Conservation (phyloP, 176 grass and related monocot genomes). For the Panicum miliaceum region DNA sequence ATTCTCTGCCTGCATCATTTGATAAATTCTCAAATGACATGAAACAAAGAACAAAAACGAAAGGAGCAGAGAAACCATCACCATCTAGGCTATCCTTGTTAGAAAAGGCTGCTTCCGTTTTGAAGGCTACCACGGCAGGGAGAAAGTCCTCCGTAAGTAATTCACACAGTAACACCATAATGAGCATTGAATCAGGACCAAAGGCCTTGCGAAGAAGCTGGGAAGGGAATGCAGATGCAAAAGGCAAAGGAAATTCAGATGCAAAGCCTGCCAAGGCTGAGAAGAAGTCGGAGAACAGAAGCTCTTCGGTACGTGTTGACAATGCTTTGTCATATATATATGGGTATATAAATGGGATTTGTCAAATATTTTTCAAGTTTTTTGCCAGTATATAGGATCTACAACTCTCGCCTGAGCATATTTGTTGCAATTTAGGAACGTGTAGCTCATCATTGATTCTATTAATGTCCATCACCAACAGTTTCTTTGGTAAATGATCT, state of each 20-base stretch:
- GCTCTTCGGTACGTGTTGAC: constrained; percentile 57
- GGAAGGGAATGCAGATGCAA: constrained; percentile 65
- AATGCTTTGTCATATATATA: constrained; percentile 39
- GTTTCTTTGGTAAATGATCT: constrained; percentile 17
- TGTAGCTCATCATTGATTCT: background rate
- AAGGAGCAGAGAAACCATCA: constrained; percentile 63
- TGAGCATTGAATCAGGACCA: constrained; percentile 53
- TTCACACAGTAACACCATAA: constrained; percentile 48
- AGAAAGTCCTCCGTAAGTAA: constrained; percentile 71
- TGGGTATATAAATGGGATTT: background rate
- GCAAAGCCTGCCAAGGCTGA: constrained; percentile 64
- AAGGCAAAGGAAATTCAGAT: constrained; percentile 54
- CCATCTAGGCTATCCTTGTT: constrained; percentile 54
- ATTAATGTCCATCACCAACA: constrained; percentile 11
- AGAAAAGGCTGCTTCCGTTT: constrained; percentile 73
- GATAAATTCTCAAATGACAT: constrained; percentile 82
- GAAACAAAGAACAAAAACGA: constrained; percentile 61
- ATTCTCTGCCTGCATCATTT: constrained; percentile 86
- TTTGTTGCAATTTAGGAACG: background rate
- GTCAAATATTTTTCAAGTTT: constrained; percentile 19
- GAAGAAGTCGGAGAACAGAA: constrained; percentile 60
- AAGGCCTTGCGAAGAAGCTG: constrained; percentile 82
- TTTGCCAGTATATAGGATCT: constrained; percentile 9
- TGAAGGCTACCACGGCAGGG: constrained; percentile 74
- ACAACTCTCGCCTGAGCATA: constrained; percentile 1